Conservation (phyloP, 2,329 filamentous ascomycete genomes). For the Proliferodiscus dingleyae region DNA sequence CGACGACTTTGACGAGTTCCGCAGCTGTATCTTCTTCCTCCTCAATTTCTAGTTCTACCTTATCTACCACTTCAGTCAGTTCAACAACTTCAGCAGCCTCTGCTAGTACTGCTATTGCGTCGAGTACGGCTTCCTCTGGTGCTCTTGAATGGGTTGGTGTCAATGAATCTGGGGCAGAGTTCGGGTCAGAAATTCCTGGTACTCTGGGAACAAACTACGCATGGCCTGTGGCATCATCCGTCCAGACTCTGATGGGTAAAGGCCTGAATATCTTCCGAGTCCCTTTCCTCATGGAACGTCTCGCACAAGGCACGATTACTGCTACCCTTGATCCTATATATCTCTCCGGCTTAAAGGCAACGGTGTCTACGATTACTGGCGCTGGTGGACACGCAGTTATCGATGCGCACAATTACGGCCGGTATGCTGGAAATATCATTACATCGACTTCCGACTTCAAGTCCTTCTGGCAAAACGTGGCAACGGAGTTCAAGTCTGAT, state of each 20-base stretch:
- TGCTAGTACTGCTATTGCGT: not conserved
- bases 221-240: constrained; percentile 46
- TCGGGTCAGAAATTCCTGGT: constrained; percentile 43
- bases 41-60: not conserved
- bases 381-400: constrained; percentile 44
- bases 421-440: constrained; percentile 41
- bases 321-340: constrained; percentile 30
- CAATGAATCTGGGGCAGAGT: constrained; percentile 55
- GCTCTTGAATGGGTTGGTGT: constrained; percentile 16
- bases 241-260: not conserved
- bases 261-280: not conserved
- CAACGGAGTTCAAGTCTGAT: constrained; percentile 34
- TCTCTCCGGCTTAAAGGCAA: constrained; percentile 10
- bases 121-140: not conserved
- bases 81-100: not conserved
- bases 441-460: constrained; percentile 34
- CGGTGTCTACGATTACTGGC: constrained; percentile 38
- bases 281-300: not conserved
- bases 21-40: not conserved
- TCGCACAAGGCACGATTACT: not conserved
- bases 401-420: constrained; percentile 46
- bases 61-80: not conserved
- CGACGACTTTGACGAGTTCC: no score
- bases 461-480: constrained; percentile 38
- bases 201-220: constrained; percentile 59